A percentile compares a stretch with the other conserved stretches of the same genome.
phyloP scores from a whole-genome alignment of 2,329 filamentous ascomycete genomes.

The Aspergillus intermedius region DNA sequence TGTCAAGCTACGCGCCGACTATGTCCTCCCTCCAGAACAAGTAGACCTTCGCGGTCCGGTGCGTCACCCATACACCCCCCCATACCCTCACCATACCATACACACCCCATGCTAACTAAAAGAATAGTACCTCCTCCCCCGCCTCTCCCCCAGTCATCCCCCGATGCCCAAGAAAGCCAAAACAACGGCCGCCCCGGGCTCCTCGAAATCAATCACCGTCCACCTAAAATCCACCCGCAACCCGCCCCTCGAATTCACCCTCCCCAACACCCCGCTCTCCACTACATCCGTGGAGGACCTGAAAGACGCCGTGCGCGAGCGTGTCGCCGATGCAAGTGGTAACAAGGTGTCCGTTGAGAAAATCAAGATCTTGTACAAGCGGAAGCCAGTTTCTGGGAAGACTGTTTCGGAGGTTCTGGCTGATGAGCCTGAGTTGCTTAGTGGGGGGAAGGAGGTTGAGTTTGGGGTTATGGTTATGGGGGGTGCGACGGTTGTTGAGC shows the following conservation, averaged over 20 bases:
- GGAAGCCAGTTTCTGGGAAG: conserved; percentile 79
- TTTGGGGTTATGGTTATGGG: conserved; percentile 85
- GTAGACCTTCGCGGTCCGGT: conserved; percentile 74
- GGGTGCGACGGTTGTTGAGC: conserved; percentile 50
- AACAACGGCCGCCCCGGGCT: conserved; percentile 27
- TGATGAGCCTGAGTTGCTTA: conserved; percentile 42
- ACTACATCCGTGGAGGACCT: conserved; percentile 73
- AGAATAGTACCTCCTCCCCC: conserved; percentile 42
- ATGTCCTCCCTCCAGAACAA: conserved; percentile 77
- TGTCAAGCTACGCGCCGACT: conserved; percentile 75
- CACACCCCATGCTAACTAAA: conserved; percentile 1
- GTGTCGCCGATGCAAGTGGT: conserved; percentile 47
- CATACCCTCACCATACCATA: no score
- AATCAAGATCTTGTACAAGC: conserved; percentile 77
- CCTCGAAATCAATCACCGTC: conserved; percentile 33
- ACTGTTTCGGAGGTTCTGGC: conserved; percentile 66
- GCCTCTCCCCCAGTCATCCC: conserved; percentile 38
- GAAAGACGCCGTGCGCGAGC: conserved; percentile 60
- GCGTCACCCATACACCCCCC: conserved; percentile 27
- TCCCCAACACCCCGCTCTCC: conserved; percentile 54
- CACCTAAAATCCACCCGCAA: conserved; percentile 59
- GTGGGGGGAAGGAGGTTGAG: conserved; percentile 52
- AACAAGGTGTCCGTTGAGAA: conserved; percentile 53
- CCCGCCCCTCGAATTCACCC: conserved; percentile 60
- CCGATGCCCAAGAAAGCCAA: conserved; percentile 38